Percentiles rank a stretch among this genome's conserved stretches.
Conservation (phyloP, 805 yeast genomes). For the Ogataea degrootiae region DNA sequence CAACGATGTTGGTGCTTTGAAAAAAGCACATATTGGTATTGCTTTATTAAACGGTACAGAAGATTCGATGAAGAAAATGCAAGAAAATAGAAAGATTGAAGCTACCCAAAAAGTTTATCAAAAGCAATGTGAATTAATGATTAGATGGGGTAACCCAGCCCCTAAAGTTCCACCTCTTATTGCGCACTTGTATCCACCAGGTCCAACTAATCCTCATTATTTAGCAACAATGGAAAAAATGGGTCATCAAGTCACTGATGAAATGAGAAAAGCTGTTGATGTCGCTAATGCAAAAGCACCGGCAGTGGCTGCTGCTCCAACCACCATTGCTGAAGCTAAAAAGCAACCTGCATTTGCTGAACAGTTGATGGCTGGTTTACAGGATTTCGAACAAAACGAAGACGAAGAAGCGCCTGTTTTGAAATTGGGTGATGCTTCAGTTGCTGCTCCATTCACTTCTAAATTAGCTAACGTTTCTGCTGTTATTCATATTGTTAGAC, state of each 20-base stretch:
- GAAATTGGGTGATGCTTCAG: slow-evolving; percentile 97
- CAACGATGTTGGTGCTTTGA: slow-evolving; percentile 98
- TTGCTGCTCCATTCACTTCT: slow-evolving; percentile 98
- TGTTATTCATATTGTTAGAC: slow-evolving; percentile 90
- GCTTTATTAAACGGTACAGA: slow-evolving; percentile 97
- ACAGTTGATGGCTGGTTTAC: slow-evolving; percentile 50
- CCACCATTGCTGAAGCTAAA: slow-evolving; percentile 20
- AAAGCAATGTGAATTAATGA: slow-evolving; percentile 77
- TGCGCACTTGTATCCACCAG: slow-evolving; percentile 96
- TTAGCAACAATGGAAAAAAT: slow-evolving; percentile 78
- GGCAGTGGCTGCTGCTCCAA: slow-evolving; percentile 33
- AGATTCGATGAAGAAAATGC: slow-evolving; percentile 84
- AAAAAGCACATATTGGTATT: slow-evolving; percentile 97
- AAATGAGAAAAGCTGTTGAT: slow-evolving; percentile 56
- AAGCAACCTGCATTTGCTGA: slow-evolving; percentile 51
- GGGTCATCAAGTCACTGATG: slow-evolving; percentile 77
- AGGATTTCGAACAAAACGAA: slow-evolving; percentile 53
- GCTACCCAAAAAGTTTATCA: slow-evolving; percentile 63
- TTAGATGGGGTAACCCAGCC: slow-evolving; percentile 75
- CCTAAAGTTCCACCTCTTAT: slow-evolving; percentile 82
- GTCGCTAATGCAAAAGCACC: slow-evolving; percentile 35
- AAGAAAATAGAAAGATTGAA: slow-evolving; percentile 71
- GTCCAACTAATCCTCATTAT: slow-evolving; percentile 85
- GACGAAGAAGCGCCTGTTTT: slow-evolving; percentile 75
- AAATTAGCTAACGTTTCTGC: slow-evolving; percentile 88